A percentile compares a stretch with the other conserved stretches of the same genome.
Conservation (phyloP, 2,329 filamentous ascomycete species). For the Xylaria sp. region DNA sequence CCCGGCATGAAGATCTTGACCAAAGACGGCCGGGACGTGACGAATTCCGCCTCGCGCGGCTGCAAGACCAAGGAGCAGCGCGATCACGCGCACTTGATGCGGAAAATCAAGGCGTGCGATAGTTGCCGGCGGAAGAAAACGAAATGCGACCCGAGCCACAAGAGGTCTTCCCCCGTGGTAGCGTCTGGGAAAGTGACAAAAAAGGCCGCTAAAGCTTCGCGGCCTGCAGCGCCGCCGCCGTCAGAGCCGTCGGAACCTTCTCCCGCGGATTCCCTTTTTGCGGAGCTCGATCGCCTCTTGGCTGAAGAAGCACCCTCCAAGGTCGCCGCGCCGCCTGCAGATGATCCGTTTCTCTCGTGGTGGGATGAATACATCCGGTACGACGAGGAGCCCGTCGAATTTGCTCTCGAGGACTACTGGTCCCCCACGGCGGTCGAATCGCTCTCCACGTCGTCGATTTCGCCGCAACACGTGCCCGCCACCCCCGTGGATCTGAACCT, state of each 20-base stretch:
- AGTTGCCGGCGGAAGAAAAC: conserved; percentile 59
- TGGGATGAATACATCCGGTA: conserved; percentile 46
- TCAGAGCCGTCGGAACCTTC: conserved; percentile 18
- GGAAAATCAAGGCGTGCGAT: conserved; percentile 63
- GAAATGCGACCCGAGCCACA: conserved; percentile 56
- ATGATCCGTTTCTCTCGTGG: conserved; percentile 27
- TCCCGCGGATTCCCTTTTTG: conserved; percentile 9
- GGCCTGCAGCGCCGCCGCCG: conserved; percentile 22
- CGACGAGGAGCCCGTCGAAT: conserved; percentile 35
- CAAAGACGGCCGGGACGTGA: conserved; percentile 57
- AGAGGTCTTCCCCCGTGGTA: conserved; percentile 40
- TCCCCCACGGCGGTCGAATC: conserved; percentile 26
- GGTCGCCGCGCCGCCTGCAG: not conserved
- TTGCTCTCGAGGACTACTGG: conserved; percentile 38
- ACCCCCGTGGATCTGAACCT: conserved; percentile 23
- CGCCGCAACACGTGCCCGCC: conserved; percentile 32
- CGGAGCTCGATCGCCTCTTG: conserved; percentile 20
- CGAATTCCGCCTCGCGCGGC: conserved; percentile 55
- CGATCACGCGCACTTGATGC: conserved; percentile 61
- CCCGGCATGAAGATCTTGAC: conserved; percentile 65
- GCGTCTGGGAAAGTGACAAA: conserved; percentile 37
- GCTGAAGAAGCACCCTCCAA: not conserved
- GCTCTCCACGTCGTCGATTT: conserved; percentile 29
- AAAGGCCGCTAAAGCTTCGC: conserved; percentile 29
- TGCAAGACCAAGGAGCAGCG: conserved; percentile 64